Evolutionary conservation across 257 asterid genomes (phyloP).

Genomic region (Solanum medicagineum): DNA sequence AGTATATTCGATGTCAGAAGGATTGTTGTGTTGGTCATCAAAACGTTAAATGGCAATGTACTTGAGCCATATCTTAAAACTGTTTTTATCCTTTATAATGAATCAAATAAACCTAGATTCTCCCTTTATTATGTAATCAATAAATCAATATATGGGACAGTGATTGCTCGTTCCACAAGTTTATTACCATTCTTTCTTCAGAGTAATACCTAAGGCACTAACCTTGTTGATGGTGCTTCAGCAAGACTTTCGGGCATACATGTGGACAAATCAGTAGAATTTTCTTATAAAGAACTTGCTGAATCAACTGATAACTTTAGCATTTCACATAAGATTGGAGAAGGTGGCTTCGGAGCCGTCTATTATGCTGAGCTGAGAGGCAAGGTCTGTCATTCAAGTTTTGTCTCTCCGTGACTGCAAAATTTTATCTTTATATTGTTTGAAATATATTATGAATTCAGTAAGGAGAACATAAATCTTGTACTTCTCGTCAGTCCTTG

Average conservation of each 20-base stretch:
- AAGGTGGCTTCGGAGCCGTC: constrained; percentile 93
- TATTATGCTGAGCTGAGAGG: constrained; percentile 96
- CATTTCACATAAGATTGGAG: constrained; percentile 76
- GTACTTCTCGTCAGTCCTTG: background rate
- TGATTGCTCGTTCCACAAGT: background rate
- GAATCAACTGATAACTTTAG: constrained; percentile 64
- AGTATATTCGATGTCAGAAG: background rate
- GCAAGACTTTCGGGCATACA: constrained; percentile 48
- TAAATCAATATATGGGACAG: background rate
- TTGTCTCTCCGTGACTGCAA: background rate
- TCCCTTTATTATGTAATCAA: background rate
- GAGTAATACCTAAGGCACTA: background rate
- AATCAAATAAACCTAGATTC: background rate
- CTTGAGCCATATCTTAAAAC: background rate
- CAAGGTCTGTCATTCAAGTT: constrained; percentile 42
- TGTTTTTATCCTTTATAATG: background rate
- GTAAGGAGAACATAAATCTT: background rate
- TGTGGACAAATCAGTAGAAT: constrained; percentile 84
- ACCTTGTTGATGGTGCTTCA: constrained; percentile 28
- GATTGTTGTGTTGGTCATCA: background rate
- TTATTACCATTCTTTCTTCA: background rate
- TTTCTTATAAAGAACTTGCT: constrained; percentile 85
- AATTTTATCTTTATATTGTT: background rate
- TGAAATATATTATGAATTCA: background rate
- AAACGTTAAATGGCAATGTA: background rate